Evolutionary conservation across 148 eudicot genomes (phyloP).

Genomic region (Fagopyrum homotropicum): DNA sequence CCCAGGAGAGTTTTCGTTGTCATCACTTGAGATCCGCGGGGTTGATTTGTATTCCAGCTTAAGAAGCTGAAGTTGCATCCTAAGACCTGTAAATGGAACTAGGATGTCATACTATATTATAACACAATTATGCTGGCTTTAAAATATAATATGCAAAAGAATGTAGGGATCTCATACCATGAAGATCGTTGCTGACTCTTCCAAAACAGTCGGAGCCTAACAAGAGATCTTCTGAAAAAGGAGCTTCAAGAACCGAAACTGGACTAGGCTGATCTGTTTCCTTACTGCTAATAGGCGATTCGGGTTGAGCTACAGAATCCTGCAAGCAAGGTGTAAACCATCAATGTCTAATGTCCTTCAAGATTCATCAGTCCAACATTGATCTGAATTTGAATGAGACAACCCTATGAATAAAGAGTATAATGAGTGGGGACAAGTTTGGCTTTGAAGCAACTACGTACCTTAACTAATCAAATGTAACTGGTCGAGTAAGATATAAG

Average conservation of each 20-base stretch:
- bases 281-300: constrained; percentile 56
- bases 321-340: constrained; percentile 22
- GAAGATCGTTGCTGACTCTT: constrained; percentile 69
- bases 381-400: background rate
- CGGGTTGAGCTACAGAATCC: constrained; percentile 38
- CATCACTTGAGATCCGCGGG: constrained; percentile 38
- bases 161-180: constrained; percentile 29
- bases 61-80: constrained; percentile 80
- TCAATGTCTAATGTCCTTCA: constrained; percentile 20
- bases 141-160: background rate
- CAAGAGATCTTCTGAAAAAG: constrained; percentile 56
- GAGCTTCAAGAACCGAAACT: constrained; percentile 62
- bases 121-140: background rate
- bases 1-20: constrained; percentile 20
- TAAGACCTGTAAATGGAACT: constrained; percentile 34
- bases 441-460: too few relatives aligned
- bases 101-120: background rate
- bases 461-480: too few relatives aligned
- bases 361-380: constrained; percentile 25
- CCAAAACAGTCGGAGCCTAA: constrained; percentile 73
- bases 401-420: too few relatives aligned
- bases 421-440: too few relatives aligned
- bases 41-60: constrained; percentile 52
- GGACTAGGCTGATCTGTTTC: constrained; percentile 83
- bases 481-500: too few relatives aligned